A percentile compares a stretch with the other conserved stretches of the same genome.
These are phyloP conservation scores for Zygoascus bituminiphila DNA, from an alignment of 805 yeast species.

Conservation along the genomic window DNA sequence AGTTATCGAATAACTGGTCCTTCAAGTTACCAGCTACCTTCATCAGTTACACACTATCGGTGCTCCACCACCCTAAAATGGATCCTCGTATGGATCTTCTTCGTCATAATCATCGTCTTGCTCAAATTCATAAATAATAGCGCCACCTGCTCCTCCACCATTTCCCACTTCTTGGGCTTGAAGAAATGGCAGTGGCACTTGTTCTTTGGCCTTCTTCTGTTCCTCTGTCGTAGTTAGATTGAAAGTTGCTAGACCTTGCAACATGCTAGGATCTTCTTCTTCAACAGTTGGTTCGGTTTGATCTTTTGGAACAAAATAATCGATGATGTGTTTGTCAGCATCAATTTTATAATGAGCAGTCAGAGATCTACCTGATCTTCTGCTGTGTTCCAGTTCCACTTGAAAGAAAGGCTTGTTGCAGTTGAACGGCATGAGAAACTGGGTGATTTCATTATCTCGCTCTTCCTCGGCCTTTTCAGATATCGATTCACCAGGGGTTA, in stretches of 20 bases:
- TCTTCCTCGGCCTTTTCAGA: conserved; percentile 40
- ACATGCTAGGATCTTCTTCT: conserved; percentile 41
- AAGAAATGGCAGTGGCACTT: conserved; percentile 84
- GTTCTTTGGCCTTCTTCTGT: conserved; percentile 70
- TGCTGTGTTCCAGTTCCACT: conserved; percentile 52
- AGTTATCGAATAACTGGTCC: too few relatives aligned
- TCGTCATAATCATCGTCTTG: conserved; percentile 97
- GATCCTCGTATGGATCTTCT: conserved; percentile 96
- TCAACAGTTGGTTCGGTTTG: conserved; percentile 19
- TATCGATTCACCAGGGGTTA: conserved; percentile 37
- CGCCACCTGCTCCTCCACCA: conserved; percentile 71
- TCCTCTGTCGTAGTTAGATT: conserved; percentile 66
- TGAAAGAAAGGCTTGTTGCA: conserved; percentile 42
- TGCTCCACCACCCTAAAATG: too few relatives aligned
- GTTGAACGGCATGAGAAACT: conserved; percentile 43
- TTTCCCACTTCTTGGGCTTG: conserved; percentile 63
- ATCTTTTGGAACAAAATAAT: conserved; percentile 24
- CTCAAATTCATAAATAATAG: conserved; percentile 91
- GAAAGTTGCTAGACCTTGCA: conserved; percentile 79
- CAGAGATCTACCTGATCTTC: conserved; percentile 79
- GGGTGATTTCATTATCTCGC: conserved; percentile 32
- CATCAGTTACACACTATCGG: too few relatives aligned
- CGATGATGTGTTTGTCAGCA: conserved; percentile 37
- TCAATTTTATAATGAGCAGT: conserved; percentile 48
- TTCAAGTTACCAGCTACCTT: too few relatives aligned